Base-by-base conservation (phyloP, 139 green algal genomes). In the Astrephomene gubernaculifera region DNA sequence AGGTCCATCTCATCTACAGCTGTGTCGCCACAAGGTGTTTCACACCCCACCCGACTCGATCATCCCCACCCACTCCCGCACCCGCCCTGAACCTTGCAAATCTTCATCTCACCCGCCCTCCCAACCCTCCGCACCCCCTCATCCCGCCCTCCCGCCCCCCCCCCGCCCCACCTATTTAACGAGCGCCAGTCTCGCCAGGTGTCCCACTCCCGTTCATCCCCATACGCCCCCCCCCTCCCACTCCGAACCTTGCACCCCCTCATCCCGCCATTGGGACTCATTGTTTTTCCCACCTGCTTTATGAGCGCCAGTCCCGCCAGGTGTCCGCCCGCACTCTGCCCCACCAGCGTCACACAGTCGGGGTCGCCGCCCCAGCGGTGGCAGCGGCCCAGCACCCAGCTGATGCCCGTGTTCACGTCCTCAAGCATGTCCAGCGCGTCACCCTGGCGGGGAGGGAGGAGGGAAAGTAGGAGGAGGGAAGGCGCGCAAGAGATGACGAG, bases 281-380 rank as follows among this genome's bases (percentile, higher is more conserved):
- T 57, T 12, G 17, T 57, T 12, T 22, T 35, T 22, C 1, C 33
- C 61, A 91, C 94, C 92, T 98, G 96, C 25, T 86, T 79, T 0
- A 99, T 67, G 0, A 98, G 82, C 2, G 94, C 91, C 45, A 98
- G 81, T 9, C 91, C 83, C 1, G 87, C 89, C 63, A 99, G 93
- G 81, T 99, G 96, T 1, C 91, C 96, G 0, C 96, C 96, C 24
- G 96, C 96, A 7, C 90, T 96, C 90, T 99, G 96, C 0, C 96
- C 96, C 49, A 97, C 93, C 4, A 99, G 70, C 43, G 92, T 93
- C 36, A 98, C 87, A 27, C 81, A 53, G 22, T 90, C 60, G 5
- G 92, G 87, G 89, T 99, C 95, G 8, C 96, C 97, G 4, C 93
- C 92, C 71, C 96, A 96, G 2, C 89, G 49, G 14, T 76, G 57